These are phyloP conservation scores for Elongisporangium anandrum DNA, from an alignment of 352 stramenopile species.

Conservation along the genomic window DNA sequence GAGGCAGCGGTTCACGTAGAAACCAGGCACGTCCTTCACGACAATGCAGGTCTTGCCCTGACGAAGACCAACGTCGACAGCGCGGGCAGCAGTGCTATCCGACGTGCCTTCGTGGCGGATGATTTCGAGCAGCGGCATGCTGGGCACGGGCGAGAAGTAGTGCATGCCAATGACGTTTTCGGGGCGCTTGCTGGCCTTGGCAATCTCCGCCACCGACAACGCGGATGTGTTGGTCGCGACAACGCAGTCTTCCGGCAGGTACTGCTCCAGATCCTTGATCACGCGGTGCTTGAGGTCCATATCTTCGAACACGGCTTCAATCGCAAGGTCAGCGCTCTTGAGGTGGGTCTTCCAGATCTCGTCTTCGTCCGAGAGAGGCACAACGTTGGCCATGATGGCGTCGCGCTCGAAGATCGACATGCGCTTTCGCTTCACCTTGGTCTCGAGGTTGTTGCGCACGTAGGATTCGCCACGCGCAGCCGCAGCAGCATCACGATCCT, in stretches of 20 bases:
- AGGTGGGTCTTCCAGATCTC: slow-evolving; percentile 92
- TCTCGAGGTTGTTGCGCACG: slow-evolving; percentile 93
- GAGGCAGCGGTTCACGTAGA: slow-evolving; percentile 99
- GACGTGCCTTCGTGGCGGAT: slow-evolving; percentile 94
- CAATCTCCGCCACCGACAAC: slow-evolving; percentile 95
- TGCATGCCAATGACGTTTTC: slow-evolving; percentile 98
- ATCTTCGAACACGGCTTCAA: slow-evolving; percentile 99
- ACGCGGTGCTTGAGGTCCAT: slow-evolving; percentile 96
- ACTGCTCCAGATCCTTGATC: slow-evolving; percentile 90
- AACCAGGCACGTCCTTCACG: slow-evolving; percentile 98
- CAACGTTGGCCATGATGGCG: slow-evolving; percentile 87
- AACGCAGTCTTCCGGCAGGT: slow-evolving; percentile 92
- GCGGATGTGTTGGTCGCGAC: slow-evolving; percentile 98
- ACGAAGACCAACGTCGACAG: slow-evolving; percentile 94
- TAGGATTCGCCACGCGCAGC: slow-evolving; percentile 88
- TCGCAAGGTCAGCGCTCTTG: slow-evolving; percentile 92
- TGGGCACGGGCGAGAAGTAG: slow-evolving; percentile 98
- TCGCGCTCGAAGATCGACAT: slow-evolving; percentile 93
- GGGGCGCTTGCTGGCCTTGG: slow-evolving; percentile 71
- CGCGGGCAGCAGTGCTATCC: slow-evolving; percentile 85
- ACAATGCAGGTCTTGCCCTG: slow-evolving; percentile 98
- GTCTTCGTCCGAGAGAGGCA: slow-evolving; percentile 91
- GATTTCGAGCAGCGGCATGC: slow-evolving; percentile 98
- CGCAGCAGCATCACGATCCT: slow-evolving; percentile 91
- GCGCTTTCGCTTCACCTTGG: slow-evolving; percentile 93